Evolutionary conservation across 2,329 filamentous ascomycete genomes (phyloP).

Genomic region (Penicillium occitanis): DNA sequence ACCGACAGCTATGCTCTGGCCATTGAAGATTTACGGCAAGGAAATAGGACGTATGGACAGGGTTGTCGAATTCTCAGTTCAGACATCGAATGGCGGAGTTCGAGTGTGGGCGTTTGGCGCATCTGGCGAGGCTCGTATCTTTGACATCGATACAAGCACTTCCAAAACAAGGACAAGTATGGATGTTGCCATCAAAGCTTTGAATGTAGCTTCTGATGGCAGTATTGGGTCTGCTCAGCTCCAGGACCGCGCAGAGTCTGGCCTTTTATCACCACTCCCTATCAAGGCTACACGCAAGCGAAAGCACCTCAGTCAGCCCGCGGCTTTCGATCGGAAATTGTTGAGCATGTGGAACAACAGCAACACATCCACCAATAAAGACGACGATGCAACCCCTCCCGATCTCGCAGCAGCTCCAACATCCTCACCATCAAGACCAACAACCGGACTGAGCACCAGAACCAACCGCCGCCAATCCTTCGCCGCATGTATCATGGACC

Average conservation of each 20-base stretch:
- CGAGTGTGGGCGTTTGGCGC: conserved; percentile 55
- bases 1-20: conserved; percentile 46
- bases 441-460: conserved; percentile 5
- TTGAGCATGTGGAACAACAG: conserved; percentile 13
- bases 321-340: conserved; percentile 27
- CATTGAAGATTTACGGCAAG: conserved; percentile 52
- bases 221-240: conserved; percentile 26
- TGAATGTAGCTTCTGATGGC: conserved; percentile 31
- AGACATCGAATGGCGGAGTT: conserved; percentile 44
- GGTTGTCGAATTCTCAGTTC: conserved; percentile 53
- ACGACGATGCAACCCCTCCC: neutral
- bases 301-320: conserved; percentile 26
- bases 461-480: conserved; percentile 32
- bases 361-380: neutral
- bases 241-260: conserved; percentile 23
- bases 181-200: conserved; percentile 28
- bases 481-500: conserved; percentile 39
- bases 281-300: conserved; percentile 29
- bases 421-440: conserved; percentile 7
- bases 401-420: conserved; percentile 2
- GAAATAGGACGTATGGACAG: conserved; percentile 48
- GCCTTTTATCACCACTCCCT: conserved; percentile 15
- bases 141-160: conserved; percentile 45
- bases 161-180: conserved; percentile 21
- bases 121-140: conserved; percentile 47